phyloP scores from a whole-genome alignment of 1,284 basidiomycete genomes.

The Coniophora puteana region DNA sequence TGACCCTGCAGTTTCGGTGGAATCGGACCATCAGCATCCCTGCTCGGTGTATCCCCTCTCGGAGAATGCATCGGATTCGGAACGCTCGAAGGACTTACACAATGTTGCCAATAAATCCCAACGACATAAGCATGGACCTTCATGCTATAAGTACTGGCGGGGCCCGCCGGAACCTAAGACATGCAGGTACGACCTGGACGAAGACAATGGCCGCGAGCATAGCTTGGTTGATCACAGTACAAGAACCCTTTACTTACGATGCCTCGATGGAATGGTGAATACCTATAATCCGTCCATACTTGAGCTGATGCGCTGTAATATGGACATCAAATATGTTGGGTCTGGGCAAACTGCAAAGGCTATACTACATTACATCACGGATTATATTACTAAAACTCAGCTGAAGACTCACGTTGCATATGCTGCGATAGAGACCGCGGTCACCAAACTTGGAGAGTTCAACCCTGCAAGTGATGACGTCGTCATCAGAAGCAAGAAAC shows the following conservation, averaged over 20 bases:
- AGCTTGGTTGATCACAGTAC: slow-evolving; percentile 26
- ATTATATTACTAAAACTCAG: slow-evolving; percentile 39
- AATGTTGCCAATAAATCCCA: slow-evolving; percentile 24
- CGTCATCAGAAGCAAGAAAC: slow-evolving; percentile 19
- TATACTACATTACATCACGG: slow-evolving; percentile 37
- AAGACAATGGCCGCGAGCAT: slow-evolving; percentile 1
- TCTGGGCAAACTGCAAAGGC: slow-evolving; percentile 37
- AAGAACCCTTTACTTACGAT: slow-evolving; percentile 25
- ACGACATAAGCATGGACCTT: slow-evolving; percentile 26
- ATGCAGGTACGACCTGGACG: slow-evolving; percentile 30
- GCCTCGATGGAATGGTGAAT: slow-evolving; percentile 33
- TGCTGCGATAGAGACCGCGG: slow-evolving; percentile 29
- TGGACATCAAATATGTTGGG: slow-evolving; percentile 38
- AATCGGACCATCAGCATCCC: slow-evolving; percentile 13
- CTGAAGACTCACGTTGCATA: slow-evolving; percentile 34
- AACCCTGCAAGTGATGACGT: slow-evolving; percentile 13
- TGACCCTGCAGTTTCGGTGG: neutral
- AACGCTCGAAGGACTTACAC: slow-evolving; percentile 17
- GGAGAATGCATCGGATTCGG: neutral
- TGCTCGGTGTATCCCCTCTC: slow-evolving; percentile 13
- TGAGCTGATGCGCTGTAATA: slow-evolving; percentile 32
- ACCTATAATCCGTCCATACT: slow-evolving; percentile 36
- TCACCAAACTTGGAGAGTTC: slow-evolving; percentile 23
- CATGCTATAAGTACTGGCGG: slow-evolving; percentile 36
- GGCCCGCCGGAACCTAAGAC: slow-evolving; percentile 16